Base-by-base conservation (phyloP, 768 basidiomycete species). In the Amanita thiersii region DNA sequence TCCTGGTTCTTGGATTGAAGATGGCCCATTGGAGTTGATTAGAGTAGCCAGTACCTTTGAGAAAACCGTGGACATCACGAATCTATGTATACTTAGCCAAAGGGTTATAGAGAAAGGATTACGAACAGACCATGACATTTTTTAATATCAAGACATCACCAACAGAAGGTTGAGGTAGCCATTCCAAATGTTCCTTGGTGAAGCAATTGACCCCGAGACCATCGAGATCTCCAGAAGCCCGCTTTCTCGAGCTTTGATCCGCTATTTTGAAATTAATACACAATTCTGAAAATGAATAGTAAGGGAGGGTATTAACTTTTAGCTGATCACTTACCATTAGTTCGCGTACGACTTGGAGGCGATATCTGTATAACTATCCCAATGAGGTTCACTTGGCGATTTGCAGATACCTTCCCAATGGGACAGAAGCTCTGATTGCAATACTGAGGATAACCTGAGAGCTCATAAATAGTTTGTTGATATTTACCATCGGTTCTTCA, bases 21-120 rank as follows among this genome's bases (percentile, higher is more conserved):
- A 76, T 61, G 3, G 73, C 72, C 80, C 80, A 83, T 23, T 62
- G 60, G 39, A 78, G 53, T 45, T 56, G 66, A 49, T 72, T 63
- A 19, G 57, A 31, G 39, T 72, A 74, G 1, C 75, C 78, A 0
- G 62, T 56, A 12, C 69, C 73, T n/a, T 53, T 57, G 2, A 56
- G 1, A 4, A 3, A 21, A 1, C 63, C 63, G 2, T 58, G 28
- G 12, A 20, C 18, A 26, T 43, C 10, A 35, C 3, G 43, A 14
- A 39, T 24, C 30, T 32, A 23, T 15, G 10, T 32, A 19, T 24
- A 36, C 37, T 15, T 11, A 30, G 7, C 14, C 7, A 36, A 8
- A 10, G 8, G 20, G 34, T 17, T 10, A 7, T 35, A 9, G 23
- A 24, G 2, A 14, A 24, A 37, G 5, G 1, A 26, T 19, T 7